Conservation (phyloP, 208 protist genomes). For the Phytomonas sp. region DNA sequence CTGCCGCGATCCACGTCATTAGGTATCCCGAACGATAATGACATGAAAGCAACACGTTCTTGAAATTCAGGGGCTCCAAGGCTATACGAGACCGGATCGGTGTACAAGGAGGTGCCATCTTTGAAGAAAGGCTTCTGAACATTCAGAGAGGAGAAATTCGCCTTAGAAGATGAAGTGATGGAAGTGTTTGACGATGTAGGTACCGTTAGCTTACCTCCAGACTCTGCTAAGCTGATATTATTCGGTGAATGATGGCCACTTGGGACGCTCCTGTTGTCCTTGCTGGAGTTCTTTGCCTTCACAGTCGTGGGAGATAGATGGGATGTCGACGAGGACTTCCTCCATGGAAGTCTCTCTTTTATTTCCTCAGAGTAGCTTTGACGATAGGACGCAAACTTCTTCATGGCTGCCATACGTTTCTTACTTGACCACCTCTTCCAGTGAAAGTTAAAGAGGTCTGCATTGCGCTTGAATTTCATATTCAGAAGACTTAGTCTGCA, state of each 20-base stretch:
- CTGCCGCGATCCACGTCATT: slow-evolving; percentile 83
- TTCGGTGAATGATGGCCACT: slow-evolving; percentile 9
- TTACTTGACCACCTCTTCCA: slow-evolving; percentile 8
- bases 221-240: background rate
- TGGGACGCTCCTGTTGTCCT: background rate
- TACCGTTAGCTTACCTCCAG: background rate
- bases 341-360: slow-evolving; percentile 9
- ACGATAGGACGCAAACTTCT: slow-evolving; percentile 21
- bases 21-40: slow-evolving; percentile 66
- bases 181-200: background rate
- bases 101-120: slow-evolving; percentile 36
- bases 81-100: slow-evolving; percentile 26
- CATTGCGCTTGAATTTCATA: slow-evolving; percentile 41
- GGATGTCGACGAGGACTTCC: background rate
- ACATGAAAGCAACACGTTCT: slow-evolving; percentile 78
- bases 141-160: background rate
- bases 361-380: slow-evolving; percentile 15
- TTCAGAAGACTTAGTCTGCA: slow-evolving; percentile 54
- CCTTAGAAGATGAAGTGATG: background rate
- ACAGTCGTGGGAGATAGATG: background rate
- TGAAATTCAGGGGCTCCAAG: slow-evolving; percentile 31
- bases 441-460: slow-evolving; percentile 26
- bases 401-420: slow-evolving; percentile 14
- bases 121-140: slow-evolving; percentile 24
- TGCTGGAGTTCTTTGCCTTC: background rate